Conservation (phyloP, 2,329 filamentous ascomycete genomes). For the Penicillium sp. region DNA sequence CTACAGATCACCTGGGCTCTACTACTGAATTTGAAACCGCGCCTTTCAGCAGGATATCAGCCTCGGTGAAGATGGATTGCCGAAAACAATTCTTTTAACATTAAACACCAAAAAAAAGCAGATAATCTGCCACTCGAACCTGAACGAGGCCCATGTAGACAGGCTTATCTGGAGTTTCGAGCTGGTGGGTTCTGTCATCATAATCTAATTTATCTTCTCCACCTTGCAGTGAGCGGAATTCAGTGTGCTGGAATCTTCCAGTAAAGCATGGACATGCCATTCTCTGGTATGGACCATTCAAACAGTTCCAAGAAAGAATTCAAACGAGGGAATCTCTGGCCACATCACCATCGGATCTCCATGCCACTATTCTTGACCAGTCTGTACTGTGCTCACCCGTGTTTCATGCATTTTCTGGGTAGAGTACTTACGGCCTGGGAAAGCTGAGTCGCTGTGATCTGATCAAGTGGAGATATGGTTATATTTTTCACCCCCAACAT, state of each 20-base stretch:
- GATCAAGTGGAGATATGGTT: conserved; percentile 16
- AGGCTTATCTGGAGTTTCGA: neutral
- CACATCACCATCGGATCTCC: conserved; percentile 11
- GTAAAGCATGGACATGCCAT: conserved; percentile 8
- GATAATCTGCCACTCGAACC: conserved; percentile 26
- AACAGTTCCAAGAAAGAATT: conserved; percentile 16
- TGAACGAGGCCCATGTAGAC: neutral
- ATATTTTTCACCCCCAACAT: conserved; percentile 18
- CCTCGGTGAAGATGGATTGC: conserved; percentile 71
- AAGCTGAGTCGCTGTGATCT: neutral
- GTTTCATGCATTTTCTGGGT: neutral
- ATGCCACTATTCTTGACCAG: neutral
- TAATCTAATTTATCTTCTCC: neutral
- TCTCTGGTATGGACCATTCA: conserved; percentile 5
- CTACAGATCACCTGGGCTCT: neutral
- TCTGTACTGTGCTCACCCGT: conserved; percentile 15
- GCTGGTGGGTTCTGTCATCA: neutral
- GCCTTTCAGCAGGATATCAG: conserved; percentile 82
- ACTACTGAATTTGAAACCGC: conserved; percentile 77
- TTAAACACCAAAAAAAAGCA: conserved; percentile 52
- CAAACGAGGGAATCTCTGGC: conserved; percentile 17
- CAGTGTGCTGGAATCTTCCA: conserved; percentile 2
- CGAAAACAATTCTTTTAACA: conserved; percentile 65
- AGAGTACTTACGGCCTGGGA: conserved; percentile 16
- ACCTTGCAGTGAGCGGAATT: neutral